phyloP scores from a whole-genome alignment of 2,329 filamentous ascomycete genomes.

The Pyricularia pennisetigena region DNA sequence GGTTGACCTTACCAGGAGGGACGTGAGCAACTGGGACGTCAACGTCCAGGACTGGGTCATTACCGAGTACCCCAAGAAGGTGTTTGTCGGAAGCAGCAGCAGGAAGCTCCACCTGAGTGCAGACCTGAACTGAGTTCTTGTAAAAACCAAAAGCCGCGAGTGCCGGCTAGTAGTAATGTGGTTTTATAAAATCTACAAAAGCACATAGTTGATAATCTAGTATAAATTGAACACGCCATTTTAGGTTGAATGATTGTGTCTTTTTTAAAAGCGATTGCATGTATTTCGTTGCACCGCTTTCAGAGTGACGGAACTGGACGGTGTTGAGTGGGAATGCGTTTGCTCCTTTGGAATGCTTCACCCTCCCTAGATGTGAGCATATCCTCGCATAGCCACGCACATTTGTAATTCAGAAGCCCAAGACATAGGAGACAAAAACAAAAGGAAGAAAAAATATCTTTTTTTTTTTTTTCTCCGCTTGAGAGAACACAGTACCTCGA shows the following conservation, averaged over 20 bases:
- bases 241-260: not conserved
- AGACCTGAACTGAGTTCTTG: constrained; percentile 12
- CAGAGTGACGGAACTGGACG: not conserved
- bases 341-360: too few species aligned
- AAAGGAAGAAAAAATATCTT: too few species aligned
- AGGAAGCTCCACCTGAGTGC: constrained; percentile 38
- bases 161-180: not conserved
- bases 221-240: not conserved
- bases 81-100: constrained; percentile 45
- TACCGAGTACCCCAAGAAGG: constrained; percentile 38
- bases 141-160: not conserved
- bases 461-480: too few species aligned
- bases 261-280: not conserved
- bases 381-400: too few species aligned
- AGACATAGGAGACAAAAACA: too few species aligned
- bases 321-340: too few species aligned
- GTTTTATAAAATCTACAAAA: not conserved
- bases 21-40: constrained; percentile 81
- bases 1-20: constrained; percentile 63
- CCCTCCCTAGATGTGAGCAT: too few species aligned
- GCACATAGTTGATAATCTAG: not conserved
- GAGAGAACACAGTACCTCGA: not conserved
- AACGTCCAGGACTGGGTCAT: constrained; percentile 74
- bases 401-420: not conserved
- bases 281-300: not conserved